Evolutionary conservation across 1,139 yeast species (phyloP).

Genomic region (Keqinozyma sinolaborantium): DNA sequence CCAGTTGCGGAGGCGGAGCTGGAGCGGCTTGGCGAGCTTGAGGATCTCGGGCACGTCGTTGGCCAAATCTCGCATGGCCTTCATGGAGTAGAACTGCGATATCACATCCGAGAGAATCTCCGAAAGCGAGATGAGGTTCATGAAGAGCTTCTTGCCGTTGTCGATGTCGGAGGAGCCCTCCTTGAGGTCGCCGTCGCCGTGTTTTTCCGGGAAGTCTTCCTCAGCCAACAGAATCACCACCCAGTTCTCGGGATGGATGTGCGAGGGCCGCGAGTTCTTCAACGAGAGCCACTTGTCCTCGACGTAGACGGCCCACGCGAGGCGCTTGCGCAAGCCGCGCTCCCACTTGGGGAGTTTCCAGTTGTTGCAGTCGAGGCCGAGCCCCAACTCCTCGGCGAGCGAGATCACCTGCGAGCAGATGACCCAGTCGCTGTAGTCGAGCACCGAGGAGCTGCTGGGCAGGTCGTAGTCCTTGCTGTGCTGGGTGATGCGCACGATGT

Average conservation of each 20-base stretch:
- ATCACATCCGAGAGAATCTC: constrained; percentile 70
- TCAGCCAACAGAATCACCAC: constrained; percentile 57
- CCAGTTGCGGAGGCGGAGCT: constrained; percentile 76
- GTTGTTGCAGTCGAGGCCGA: constrained; percentile 78
- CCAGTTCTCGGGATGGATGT: constrained; percentile 67
- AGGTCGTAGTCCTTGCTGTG: constrained; percentile 4
- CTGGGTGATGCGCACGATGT: constrained; percentile 21
- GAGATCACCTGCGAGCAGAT: constrained; percentile 84
- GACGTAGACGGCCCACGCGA: constrained; percentile 91
- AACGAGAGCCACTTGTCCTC: constrained; percentile 88
- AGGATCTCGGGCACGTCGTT: constrained; percentile 63
- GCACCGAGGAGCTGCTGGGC: constrained; percentile 22
- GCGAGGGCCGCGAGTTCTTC: constrained; percentile 78
- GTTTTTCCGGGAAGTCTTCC: constrained; percentile 74
- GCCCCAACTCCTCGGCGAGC: constrained; percentile 78
- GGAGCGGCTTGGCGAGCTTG: constrained; percentile 79
- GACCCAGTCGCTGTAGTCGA: constrained; percentile 74
- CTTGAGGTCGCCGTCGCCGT: constrained; percentile 52
- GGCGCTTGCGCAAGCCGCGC: constrained; percentile 71
- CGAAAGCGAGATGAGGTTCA: constrained; percentile 65
- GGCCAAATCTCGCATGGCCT: constrained; percentile 50
- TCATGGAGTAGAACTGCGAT: constrained; percentile 66
- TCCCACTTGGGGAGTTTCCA: constrained; percentile 96
- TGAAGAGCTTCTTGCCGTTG: constrained; percentile 68
- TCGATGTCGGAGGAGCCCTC: constrained; percentile 70